These are phyloP conservation scores for Trypanosoma brucei DNA, from an alignment of 208 protist genomes.

Conservation along the genomic window DNA sequence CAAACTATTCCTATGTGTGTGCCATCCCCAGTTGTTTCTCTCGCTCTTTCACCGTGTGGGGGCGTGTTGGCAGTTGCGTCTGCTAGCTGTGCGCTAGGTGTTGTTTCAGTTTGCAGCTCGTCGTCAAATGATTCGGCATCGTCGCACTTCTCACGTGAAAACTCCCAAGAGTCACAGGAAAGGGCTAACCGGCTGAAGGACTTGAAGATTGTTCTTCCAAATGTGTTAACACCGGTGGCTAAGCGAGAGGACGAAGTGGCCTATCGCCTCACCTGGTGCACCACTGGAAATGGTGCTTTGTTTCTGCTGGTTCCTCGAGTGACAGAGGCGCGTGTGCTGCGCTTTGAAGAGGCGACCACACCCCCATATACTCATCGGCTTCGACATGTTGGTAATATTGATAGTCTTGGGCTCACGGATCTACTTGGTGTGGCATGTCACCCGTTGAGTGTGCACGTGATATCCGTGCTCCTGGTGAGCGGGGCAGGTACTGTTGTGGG, in stretches of 20 bases:
- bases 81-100: slow-evolving; percentile 44
- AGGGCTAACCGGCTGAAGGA: slow-evolving; percentile 1
- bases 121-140: background rate
- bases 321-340: slow-evolving; percentile 39
- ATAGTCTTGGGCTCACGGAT: slow-evolving; percentile 30
- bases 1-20: slow-evolving; percentile 49
- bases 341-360: slow-evolving; percentile 15
- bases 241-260: slow-evolving; percentile 39
- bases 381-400: slow-evolving; percentile 30
- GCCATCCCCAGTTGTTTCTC: slow-evolving; percentile 55
- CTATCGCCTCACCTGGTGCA: slow-evolving; percentile 63
- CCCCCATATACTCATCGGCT: slow-evolving; percentile 18
- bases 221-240: slow-evolving; percentile 35
- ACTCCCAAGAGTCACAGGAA: background rate
- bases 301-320: slow-evolving; percentile 47
- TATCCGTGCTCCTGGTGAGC: slow-evolving; percentile 38
- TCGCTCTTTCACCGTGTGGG: slow-evolving; percentile 66
- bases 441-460: slow-evolving; percentile 24
- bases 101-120: slow-evolving; percentile 23
- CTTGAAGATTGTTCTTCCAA: slow-evolving; percentile 27
- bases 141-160: background rate
- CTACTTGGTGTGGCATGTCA: slow-evolving; percentile 38
- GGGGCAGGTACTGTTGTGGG: slow-evolving; percentile 36
- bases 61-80: slow-evolving; percentile 59
- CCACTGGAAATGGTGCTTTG: slow-evolving; percentile 21